A percentile compares a stretch with the other conserved stretches of the same genome.
These are phyloP conservation scores for Tetrapisispora pingtungensis DNA, from an alignment of 805 yeast species.

Conservation along the genomic window DNA sequence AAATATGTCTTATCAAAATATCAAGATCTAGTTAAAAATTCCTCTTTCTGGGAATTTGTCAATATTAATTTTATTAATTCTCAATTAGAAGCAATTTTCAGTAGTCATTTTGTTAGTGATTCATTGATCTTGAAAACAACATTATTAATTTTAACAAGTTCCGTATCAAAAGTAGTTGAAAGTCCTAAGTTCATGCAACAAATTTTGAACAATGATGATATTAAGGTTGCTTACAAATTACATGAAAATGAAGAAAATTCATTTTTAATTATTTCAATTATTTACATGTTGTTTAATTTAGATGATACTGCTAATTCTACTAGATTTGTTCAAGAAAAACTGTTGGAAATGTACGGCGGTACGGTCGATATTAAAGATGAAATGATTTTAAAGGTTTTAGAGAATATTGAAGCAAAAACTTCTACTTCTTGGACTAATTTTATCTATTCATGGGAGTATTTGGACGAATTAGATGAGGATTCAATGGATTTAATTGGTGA, in stretches of 20 bases:
- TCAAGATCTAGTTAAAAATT: slow-evolving; percentile 22
- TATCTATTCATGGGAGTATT: slow-evolving; percentile 58
- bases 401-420: slow-evolving; percentile 44
- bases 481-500: slow-evolving; percentile 37
- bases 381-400: slow-evolving; percentile 46
- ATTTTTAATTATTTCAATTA: slow-evolving; percentile 36
- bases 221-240: slow-evolving; percentile 14
- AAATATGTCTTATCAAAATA: slow-evolving; percentile 28
- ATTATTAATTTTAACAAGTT: slow-evolving; percentile 31
- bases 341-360: slow-evolving; percentile 54
- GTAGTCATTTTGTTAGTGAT: slow-evolving; percentile 37
- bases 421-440: slow-evolving; percentile 55
- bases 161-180: slow-evolving; percentile 31
- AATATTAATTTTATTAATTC: slow-evolving; percentile 44
- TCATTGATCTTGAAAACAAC: slow-evolving; percentile 38
- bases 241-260: slow-evolving; percentile 17
- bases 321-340: slow-evolving; percentile 35
- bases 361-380: slow-evolving; percentile 51
- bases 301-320: slow-evolving; percentile 41
- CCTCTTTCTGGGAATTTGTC: slow-evolving; percentile 33
- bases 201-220: slow-evolving; percentile 41
- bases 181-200: slow-evolving; percentile 52
- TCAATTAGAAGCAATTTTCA: slow-evolving; percentile 53
- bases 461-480: slow-evolving; percentile 33
- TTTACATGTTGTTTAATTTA: slow-evolving; percentile 40